Conservation (phyloP, 2,329 filamentous ascomycete genomes). For the Capronia epimyces region DNA sequence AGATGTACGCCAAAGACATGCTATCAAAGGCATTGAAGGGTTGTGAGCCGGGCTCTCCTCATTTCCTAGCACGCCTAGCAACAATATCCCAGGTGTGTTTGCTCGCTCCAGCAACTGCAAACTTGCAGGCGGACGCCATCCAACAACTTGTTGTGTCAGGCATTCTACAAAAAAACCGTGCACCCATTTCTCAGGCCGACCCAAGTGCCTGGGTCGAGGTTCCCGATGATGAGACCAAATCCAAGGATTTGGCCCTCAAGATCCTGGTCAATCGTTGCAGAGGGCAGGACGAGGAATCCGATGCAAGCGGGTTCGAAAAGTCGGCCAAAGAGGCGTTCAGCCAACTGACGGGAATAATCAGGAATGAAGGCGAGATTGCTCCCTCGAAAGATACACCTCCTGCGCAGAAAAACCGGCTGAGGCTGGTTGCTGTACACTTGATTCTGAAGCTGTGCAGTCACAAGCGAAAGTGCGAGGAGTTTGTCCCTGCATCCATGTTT, state of each 20-base stretch:
- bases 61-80: slow-evolving; percentile 60
- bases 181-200: slow-evolving; percentile 45
- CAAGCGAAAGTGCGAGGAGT: slow-evolving; percentile 65
- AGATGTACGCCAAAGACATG: slow-evolving; percentile 79
- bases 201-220: slow-evolving; percentile 62
- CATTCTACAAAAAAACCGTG: slow-evolving; percentile 62
- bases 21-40: slow-evolving; percentile 68
- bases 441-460: slow-evolving; percentile 77
- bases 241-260: slow-evolving; percentile 78
- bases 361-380: slow-evolving; percentile 71
- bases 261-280: slow-evolving; percentile 81
- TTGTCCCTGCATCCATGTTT: slow-evolving; percentile 69
- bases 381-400: slow-evolving; percentile 69
- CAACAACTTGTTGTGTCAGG: slow-evolving; percentile 70
- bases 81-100: slow-evolving; percentile 64
- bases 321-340: slow-evolving; percentile 65
- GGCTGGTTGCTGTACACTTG: slow-evolving; percentile 73
- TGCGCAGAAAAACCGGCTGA: slow-evolving; percentile 72
- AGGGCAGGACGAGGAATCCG: slow-evolving; percentile 51
- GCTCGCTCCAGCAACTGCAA: slow-evolving; percentile 64
- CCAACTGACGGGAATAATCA: slow-evolving; percentile 70
- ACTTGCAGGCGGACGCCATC: slow-evolving; percentile 70
- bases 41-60: slow-evolving; percentile 65
- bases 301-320: slow-evolving; percentile 41
- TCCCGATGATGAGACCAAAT: slow-evolving; percentile 73